These are phyloP conservation scores for Magnolia kwangsiensis DNA, from an alignment of 164 flowering plant genomes.

Conservation along the genomic window DNA sequence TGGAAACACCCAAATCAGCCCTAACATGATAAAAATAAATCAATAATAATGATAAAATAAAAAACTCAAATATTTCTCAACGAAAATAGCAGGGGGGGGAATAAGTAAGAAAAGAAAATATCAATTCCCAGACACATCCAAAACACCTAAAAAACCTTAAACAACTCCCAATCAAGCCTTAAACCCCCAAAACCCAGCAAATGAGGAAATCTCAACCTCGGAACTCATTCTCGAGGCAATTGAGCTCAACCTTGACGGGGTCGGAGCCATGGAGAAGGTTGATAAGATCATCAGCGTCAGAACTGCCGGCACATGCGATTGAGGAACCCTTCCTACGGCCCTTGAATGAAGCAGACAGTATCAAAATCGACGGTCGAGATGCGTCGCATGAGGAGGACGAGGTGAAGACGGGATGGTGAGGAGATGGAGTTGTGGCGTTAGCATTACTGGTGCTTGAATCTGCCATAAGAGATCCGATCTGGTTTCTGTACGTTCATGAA, in stretches of 20 bases:
- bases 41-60: too few relatives aligned
- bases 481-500: constrained; percentile 6
- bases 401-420: not conserved
- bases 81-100: too few relatives aligned
- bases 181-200: not conserved
- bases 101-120: too few relatives aligned
- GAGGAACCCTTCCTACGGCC: constrained; percentile 21
- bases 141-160: not conserved
- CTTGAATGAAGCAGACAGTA: constrained; percentile 33
- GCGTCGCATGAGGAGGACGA: constrained; percentile 4
- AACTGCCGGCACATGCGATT: constrained; percentile 20
- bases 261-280: constrained; percentile 58
- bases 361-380: constrained; percentile 13
- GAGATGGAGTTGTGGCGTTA: constrained; percentile 4
- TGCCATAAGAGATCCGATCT: constrained; percentile 12
- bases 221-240: constrained; percentile 56
- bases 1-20: too few relatives aligned
- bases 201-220: constrained; percentile 31
- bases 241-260: constrained; percentile 62
- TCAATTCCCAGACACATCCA: too few relatives aligned
- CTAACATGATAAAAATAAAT: too few relatives aligned
- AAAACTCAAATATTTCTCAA: too few relatives aligned
- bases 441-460: constrained; percentile 17
- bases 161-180: not conserved
- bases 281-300: constrained; percentile 49